These are phyloP conservation scores for Penicillium corylophilum DNA, from an alignment of 2,329 filamentous ascomycete genomes.

Conservation along the genomic window DNA sequence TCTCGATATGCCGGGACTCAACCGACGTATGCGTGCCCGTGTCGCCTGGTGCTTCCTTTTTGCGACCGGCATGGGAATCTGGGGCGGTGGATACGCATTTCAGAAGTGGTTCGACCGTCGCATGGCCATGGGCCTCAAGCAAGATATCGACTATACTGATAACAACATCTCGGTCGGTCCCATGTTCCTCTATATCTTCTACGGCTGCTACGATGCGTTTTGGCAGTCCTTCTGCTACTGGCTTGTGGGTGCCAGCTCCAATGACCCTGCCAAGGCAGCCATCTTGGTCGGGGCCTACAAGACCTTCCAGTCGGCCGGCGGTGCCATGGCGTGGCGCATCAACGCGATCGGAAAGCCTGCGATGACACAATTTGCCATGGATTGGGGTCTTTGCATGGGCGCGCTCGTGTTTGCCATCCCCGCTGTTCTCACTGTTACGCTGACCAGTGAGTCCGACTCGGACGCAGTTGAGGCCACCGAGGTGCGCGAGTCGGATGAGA, in stretches of 20 bases:
- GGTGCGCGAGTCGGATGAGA: not conserved
- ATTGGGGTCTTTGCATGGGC: slow-evolving; percentile 50
- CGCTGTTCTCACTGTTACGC: slow-evolving; percentile 43
- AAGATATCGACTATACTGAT: slow-evolving; percentile 50
- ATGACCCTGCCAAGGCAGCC: slow-evolving; percentile 43
- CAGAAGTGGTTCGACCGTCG: slow-evolving; percentile 56
- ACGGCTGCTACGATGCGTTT: slow-evolving; percentile 66
- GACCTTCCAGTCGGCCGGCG: slow-evolving; percentile 45
- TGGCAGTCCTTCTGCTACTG: slow-evolving; percentile 68
- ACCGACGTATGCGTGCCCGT: slow-evolving; percentile 48
- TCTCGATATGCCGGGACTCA: slow-evolving; percentile 44
- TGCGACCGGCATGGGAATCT: slow-evolving; percentile 53
- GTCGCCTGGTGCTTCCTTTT: slow-evolving; percentile 51
- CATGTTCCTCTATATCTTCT: slow-evolving; percentile 70
- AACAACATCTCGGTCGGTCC: slow-evolving; percentile 57
- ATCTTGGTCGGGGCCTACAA: slow-evolving; percentile 51
- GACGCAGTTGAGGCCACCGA: slow-evolving; percentile 7
- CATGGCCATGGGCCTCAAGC: slow-evolving; percentile 40
- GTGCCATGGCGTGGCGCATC: slow-evolving; percentile 49
- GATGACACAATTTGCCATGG: slow-evolving; percentile 48
- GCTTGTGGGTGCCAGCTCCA: slow-evolving; percentile 51
- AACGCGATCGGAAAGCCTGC: slow-evolving; percentile 38
- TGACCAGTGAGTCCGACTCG: slow-evolving; percentile 24
- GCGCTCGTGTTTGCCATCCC: slow-evolving; percentile 46
- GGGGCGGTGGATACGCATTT: slow-evolving; percentile 65